Evolutionary conservation across 805 yeast species (phyloP), one percentile per base, ranked within the genome.

Genomic region (Saccharomycopsis oosterbeekiorum): DNA sequence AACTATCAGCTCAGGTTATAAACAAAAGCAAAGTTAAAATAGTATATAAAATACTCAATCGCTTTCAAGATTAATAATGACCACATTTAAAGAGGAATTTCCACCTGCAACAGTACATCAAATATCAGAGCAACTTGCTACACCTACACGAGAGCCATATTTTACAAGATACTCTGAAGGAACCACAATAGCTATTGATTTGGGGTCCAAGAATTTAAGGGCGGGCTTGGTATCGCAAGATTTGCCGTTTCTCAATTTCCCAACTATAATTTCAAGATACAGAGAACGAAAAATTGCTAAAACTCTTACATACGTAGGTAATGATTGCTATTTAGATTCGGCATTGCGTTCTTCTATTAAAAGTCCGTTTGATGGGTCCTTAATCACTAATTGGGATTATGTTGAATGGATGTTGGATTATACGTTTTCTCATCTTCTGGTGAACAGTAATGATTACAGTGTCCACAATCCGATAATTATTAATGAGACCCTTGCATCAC

Each of bases 351-450:
- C 88, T 17, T 85, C 85, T 59, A 80, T 89, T 40, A 84, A 82
- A 67, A 77, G 89, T 4, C 97, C 97, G 0, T 93, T 81, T 69
- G 99, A 94, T 71, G 97, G 96, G 0, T 81, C 89, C 4, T 75
- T 90, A 66, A 77, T 94, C 41, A 85, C 96, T 29, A 96, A 92
- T 71, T 96, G 98, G 98, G 98, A 94, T 61, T 81, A 85, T 62
- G 80, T 86, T 1, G 99, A 94, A 70, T 81, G 79, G 62, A 81
- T 93, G 59, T 70, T 94, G 57, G 98, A 93, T 72, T 94, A 91
- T 69, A 77, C 91, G 0, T 86, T 94, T 70, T 80, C 83, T 63
- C 96, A 89, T 70, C 69, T 93, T 56, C 87, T 93, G 2, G 94
- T 90, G 1, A 68, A 68, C 8, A 74, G 83, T 0, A 62, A 72